Base-by-base conservation (phyloP, 2,329 filamentous ascomycete genomes). In the Leptoxyphium fumago region DNA sequence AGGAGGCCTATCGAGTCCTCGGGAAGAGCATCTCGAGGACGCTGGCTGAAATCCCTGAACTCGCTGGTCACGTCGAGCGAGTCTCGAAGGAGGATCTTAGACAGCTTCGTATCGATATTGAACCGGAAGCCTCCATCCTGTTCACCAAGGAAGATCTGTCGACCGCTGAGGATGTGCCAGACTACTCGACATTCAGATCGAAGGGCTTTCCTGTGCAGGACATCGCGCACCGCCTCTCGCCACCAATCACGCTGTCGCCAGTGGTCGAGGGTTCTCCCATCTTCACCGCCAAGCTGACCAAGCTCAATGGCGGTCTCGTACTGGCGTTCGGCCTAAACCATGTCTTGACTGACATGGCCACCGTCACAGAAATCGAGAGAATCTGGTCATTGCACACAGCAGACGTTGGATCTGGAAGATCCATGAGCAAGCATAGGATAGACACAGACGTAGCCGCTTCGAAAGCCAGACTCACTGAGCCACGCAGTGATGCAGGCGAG, bases 301-400 rank as follows among this genome's bases (percentile, higher is more conserved):
- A 45, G 11, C 42, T 50, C 6, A 29, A 46, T 9, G 48, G 48
- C 14, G 50, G 48, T 11, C 39, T 49, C 17, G 48, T 42, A 10
- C 15, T 52, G 40, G 39, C 43, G 9, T 47, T 52, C 34, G 46
- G 46, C 15, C 43, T 50, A 38, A 52, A 50, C 39, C 50, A 52
- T 41, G 38, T 50, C 9, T 26, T 52, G 10, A 42, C 43, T 21
- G 50, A 52, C 32, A 45, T 41, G 18, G 13, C 43, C 2, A 34
- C 45, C 10, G 39, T 50, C n/a, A 42, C 43, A 17, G 45, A 48
- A 29, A 34, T 52, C 10, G 48, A 50, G 43, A 41, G 45, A 18
- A 44, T 49, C 7, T 50, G 50, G 50, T 47, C 50, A 5, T 29
- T 44, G 21, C 48, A 52, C 36, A 46, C 43, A 36, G 29, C 45